Percentiles rank a stretch among this genome's conserved stretches.
These are phyloP conservation scores for Aureobasidium vineae DNA, from an alignment of 2,329 filamentous ascomycete genomes.

Conservation along the genomic window DNA sequence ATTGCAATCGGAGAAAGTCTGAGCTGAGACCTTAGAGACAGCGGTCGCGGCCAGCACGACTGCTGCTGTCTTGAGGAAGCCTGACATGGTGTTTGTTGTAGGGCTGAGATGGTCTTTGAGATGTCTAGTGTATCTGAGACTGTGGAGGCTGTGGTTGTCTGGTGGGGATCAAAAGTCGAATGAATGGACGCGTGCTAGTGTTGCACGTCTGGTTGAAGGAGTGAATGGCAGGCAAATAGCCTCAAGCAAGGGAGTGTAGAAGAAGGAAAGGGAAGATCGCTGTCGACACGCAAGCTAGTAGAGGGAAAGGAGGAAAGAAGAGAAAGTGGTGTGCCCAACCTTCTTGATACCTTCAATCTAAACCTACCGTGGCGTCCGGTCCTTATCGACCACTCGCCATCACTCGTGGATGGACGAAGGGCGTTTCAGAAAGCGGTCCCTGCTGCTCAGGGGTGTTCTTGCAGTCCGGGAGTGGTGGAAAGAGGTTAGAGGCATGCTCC, in stretches of 20 bases:
- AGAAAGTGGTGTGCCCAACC: constrained; percentile 22
- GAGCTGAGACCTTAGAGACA: constrained; percentile 57
- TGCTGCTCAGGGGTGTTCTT: constrained; percentile 20
- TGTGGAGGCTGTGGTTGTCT: neutral
- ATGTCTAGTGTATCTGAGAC: neutral
- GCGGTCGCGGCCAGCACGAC: constrained; percentile 37
- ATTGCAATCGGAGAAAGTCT: constrained; percentile 76
- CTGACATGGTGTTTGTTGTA: constrained; percentile 5
- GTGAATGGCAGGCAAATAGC: constrained; percentile 10
- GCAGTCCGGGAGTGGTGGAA: constrained; percentile 15
- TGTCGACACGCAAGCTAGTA: constrained; percentile 11
- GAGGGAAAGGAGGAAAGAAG: constrained; percentile 11
- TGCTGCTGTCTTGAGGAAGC: constrained; percentile 23
- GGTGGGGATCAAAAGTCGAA: neutral
- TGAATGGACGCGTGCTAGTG: constrained; percentile 17
- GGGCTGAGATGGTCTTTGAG: constrained; percentile 6
- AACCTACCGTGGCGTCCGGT: neutral
- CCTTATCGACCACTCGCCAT: constrained; percentile 8
- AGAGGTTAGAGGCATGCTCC: constrained; percentile 20
- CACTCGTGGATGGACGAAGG: constrained; percentile 3
- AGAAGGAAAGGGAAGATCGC: constrained; percentile 9
- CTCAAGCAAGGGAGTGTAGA: constrained; percentile 19
- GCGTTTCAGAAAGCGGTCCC: constrained; percentile 19
- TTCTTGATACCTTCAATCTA: constrained; percentile 18
- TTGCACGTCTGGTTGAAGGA: constrained; percentile 22